A percentile compares a stretch with the other conserved stretches of the same genome.
These are phyloP conservation scores for Verticillium nubilum DNA, from an alignment of 2,329 filamentous ascomycete species.

Conservation along the genomic window DNA sequence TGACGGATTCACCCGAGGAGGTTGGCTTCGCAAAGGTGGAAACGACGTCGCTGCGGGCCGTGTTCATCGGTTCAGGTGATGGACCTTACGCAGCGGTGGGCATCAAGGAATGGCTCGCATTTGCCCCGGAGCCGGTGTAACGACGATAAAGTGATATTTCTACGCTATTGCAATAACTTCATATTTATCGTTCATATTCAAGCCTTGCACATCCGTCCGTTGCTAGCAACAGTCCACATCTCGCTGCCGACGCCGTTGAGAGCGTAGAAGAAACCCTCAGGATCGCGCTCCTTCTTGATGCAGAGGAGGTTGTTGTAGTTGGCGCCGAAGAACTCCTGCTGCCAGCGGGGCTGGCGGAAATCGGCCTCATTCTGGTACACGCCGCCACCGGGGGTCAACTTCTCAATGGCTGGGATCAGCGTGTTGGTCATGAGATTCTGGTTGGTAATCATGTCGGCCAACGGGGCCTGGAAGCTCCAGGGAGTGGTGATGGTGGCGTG, in stretches of 20 bases:
- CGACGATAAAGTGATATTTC: not conserved
- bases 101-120: slow-evolving; percentile 21
- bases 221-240: slow-evolving; percentile 32
- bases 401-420: slow-evolving; percentile 12
- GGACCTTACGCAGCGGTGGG: slow-evolving; percentile 16
- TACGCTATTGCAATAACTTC: not conserved
- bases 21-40: slow-evolving; percentile 18
- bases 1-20: slow-evolving; percentile 19
- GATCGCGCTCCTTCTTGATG: slow-evolving; percentile 48
- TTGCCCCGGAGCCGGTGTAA: not conserved
- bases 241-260: slow-evolving; percentile 46
- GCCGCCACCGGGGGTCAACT: slow-evolving; percentile 31
- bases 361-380: slow-evolving; percentile 49
- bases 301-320: slow-evolving; percentile 35
- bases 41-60: slow-evolving; percentile 18
- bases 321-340: slow-evolving; percentile 39
- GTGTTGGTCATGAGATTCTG: slow-evolving; percentile 18
- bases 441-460: slow-evolving; percentile 20
- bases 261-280: slow-evolving; percentile 38
- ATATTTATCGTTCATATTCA: not conserved
- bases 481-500: slow-evolving; percentile 21
- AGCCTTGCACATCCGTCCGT: slow-evolving; percentile 34
- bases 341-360: slow-evolving; percentile 38
- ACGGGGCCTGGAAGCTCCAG: slow-evolving; percentile 19
- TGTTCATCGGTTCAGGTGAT: slow-evolving; percentile 17